Base-by-base conservation (phyloP, 768 basidiomycete species). In the Chalciporus sphaerocephalus region DNA sequence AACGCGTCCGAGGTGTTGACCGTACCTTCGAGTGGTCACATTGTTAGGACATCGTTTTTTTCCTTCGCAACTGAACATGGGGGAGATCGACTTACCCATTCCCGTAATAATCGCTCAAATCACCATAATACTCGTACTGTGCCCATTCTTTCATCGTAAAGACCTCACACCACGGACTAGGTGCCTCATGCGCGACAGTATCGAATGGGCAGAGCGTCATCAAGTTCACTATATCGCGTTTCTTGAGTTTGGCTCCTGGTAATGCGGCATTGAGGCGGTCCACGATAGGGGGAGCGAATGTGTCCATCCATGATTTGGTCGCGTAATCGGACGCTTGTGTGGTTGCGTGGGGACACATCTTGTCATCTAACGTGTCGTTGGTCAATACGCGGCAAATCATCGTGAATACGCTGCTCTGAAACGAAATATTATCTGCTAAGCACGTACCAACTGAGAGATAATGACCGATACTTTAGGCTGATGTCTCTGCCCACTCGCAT, bases 201-300 rank as follows among this genome's bases (percentile, higher is more conserved):
- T 91, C 84, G 57, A 92, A 89, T 0, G 87, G 72, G 57, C 91
- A 92, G 40, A 92, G 70, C 1, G 79, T 71, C 59, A 89, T 78
- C 37, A 92, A 65, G 42, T 68, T 74, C 32, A 74, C 70, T 0
- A 80, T 68, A 55, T 93, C 85, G 2, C 48, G 46, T 11, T 72
- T 52, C 0, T 67, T 71, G 33, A 93, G 59, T 27, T 79, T 73
- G 2, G 83, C 80, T 13, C 84, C 85, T 0, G 79, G 80, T 0
- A 85, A 81, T 28, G 68, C 71, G 4, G 56, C 24, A 54, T 87
- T 86, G 40, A 91, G 67, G 21, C 80, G 75, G 2, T 65, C 61
- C 0, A 74, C 76, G 37, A 87, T 79, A 0, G 74, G 58, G 1
- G 75, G 66, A 0, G 76, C 75, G 52, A 76, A 89, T 16, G 70